Conservation (phyloP, 306 rosid species). For the Medicago ruthenica region DNA sequence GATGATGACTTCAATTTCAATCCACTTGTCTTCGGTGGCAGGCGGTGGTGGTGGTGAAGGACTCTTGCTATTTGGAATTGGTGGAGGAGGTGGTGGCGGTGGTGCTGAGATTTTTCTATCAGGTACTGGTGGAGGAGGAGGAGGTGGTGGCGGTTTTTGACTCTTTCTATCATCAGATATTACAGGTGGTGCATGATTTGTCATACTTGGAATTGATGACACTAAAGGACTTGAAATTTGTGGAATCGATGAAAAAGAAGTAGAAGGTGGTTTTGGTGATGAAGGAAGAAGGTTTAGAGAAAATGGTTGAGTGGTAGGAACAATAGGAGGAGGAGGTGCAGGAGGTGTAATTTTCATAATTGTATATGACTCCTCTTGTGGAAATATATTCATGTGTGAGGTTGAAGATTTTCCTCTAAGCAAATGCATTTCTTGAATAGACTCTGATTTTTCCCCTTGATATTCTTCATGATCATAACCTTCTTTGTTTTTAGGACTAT, state of each 20-base stretch:
- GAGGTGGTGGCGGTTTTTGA: constrained; percentile 9
- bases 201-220: constrained; percentile 11
- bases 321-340: constrained; percentile 42
- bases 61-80: constrained; percentile 19
- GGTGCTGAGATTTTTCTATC: constrained; percentile 10
- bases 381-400: constrained; percentile 56
- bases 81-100: constrained; percentile 46
- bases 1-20: constrained; percentile 55
- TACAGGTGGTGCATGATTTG: constrained; percentile 21
- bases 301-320: constrained; percentile 36
- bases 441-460: constrained; percentile 35
- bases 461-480: constrained; percentile 33
- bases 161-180: constrained; percentile 20
- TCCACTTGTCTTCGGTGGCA: constrained; percentile 50
- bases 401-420: constrained; percentile 83
- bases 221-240: constrained; percentile 25
- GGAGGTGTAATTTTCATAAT: constrained; percentile 47
- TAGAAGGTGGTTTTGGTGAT: constrained; percentile 36
- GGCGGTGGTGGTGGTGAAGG: constrained; percentile 49
- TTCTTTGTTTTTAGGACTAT: not conserved
- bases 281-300: constrained; percentile 46
- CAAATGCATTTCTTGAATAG: constrained; percentile 69
- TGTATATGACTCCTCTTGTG: constrained; percentile 45
- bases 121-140: constrained; percentile 36
- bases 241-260: constrained; percentile 53